Conservation (phyloP, 257 asterid genomes). For the Nicotiana tabacum region DNA sequence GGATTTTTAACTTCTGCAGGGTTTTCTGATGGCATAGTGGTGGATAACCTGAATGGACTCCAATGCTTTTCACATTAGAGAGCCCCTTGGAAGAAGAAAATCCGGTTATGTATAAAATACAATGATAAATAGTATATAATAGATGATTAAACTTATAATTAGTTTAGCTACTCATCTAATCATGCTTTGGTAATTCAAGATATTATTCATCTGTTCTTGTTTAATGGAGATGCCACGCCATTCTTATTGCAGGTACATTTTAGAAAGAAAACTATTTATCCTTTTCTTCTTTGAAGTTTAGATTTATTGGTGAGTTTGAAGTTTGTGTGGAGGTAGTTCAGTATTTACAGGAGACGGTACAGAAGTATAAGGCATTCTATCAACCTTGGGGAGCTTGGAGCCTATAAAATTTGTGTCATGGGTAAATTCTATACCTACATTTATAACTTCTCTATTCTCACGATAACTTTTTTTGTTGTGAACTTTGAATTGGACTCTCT, state of each 20-base stretch:
- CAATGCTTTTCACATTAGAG: too few species aligned
- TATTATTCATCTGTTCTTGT: too few species aligned
- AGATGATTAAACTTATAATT: too few species aligned
- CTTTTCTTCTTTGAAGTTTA: not conserved
- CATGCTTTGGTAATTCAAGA: too few species aligned
- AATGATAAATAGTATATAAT: too few species aligned
- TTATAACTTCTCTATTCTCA: not conserved
- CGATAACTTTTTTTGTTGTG: not conserved
- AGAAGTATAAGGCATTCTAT: not conserved
- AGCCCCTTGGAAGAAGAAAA: too few species aligned
- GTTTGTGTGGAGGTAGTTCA: not conserved
- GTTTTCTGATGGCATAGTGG: too few species aligned
- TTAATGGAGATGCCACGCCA: not conserved
- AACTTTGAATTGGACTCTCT: not conserved
- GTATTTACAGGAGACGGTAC: conserved; percentile 4
- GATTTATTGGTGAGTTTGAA: not conserved
- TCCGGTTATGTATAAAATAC: too few species aligned
- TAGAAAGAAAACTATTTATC: not conserved
- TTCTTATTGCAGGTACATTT: not conserved
- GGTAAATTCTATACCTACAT: not conserved
- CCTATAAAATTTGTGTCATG: conserved; percentile 4
- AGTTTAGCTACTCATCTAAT: too few species aligned
- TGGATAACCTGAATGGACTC: too few species aligned
- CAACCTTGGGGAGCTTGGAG: conserved; percentile 9
- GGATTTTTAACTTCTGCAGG: too few species aligned